Evolutionary conservation across 176 grass and related monocot genomes (phyloP).

Genomic region (Carex kokanica): DNA sequence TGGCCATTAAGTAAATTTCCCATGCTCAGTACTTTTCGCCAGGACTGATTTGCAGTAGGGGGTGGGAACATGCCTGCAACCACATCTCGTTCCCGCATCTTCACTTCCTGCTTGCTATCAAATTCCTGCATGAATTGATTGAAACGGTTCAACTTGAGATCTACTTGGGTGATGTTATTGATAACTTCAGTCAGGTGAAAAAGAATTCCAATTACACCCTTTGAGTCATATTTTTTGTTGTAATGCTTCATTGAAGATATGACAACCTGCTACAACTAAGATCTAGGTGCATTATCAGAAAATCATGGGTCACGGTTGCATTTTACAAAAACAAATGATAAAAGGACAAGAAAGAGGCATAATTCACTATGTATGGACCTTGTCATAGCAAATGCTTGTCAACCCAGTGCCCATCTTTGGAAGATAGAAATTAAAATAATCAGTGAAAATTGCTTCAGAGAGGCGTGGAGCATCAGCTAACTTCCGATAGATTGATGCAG

Average conservation of each 20-base stretch:
- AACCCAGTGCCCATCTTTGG: constrained; percentile 85
- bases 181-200: neutral
- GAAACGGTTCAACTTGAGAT: constrained; percentile 12
- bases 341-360: neutral
- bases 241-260: neutral
- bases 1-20: constrained; percentile 98
- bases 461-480: constrained; percentile 57
- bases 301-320: neutral
- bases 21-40: constrained; percentile 99
- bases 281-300: neutral
- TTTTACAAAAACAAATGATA: neutral
- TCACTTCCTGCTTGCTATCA: constrained; percentile 58
- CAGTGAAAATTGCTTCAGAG: constrained; percentile 64
- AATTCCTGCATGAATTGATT: constrained; percentile 56
- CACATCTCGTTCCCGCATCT: constrained; percentile 59
- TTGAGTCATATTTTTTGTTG: neutral
- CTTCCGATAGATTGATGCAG: constrained; percentile 71
- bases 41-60: constrained; percentile 81
- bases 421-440: constrained; percentile 86
- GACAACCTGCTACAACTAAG: neutral
- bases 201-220: neutral
- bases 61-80: constrained; percentile 75
- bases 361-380: constrained; percentile 47
- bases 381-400: constrained; percentile 77
- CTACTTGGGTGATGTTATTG: neutral